These are phyloP conservation scores for Solanum bulbocastanum DNA, from an alignment of 257 asterid species.

Conservation along the genomic window DNA sequence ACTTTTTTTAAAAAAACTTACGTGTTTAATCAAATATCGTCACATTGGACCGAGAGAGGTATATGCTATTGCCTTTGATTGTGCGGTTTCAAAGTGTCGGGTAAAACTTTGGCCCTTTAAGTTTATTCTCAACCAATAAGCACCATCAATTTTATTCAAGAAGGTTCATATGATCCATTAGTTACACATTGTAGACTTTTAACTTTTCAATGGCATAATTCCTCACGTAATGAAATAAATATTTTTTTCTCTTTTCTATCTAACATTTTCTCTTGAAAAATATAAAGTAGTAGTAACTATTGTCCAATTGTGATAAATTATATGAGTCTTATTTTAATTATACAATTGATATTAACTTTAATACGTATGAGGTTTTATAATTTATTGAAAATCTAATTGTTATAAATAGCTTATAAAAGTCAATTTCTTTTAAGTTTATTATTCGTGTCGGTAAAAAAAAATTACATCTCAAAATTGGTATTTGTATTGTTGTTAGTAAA, in stretches of 20 bases:
- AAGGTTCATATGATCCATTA: background rate
- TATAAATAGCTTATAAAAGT: too few species aligned
- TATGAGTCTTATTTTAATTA: background rate
- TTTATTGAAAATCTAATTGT: background rate
- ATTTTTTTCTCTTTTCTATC: background rate
- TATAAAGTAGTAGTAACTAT: background rate
- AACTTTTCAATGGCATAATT: background rate
- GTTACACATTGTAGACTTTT: background rate
- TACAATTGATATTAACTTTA: background rate
- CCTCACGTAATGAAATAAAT: background rate
- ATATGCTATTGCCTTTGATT: background rate
- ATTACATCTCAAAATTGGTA: background rate
- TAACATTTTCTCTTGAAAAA: background rate
- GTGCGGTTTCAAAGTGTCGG: background rate
- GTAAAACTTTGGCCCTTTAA: background rate
- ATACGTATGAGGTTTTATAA: background rate
- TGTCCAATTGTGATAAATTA: background rate
- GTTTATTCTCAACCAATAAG: background rate
- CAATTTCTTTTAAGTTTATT: too few species aligned
- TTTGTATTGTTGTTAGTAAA: background rate
- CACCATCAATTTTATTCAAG: background rate
- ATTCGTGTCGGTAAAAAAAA: too few species aligned
- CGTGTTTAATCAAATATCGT: background rate
- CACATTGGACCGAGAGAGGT: rapidly evolving
- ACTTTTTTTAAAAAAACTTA: rapidly evolving